These are phyloP conservation scores for Fomitopsis serialis DNA, from an alignment of 768 basidiomycete genomes.

Conservation along the genomic window DNA sequence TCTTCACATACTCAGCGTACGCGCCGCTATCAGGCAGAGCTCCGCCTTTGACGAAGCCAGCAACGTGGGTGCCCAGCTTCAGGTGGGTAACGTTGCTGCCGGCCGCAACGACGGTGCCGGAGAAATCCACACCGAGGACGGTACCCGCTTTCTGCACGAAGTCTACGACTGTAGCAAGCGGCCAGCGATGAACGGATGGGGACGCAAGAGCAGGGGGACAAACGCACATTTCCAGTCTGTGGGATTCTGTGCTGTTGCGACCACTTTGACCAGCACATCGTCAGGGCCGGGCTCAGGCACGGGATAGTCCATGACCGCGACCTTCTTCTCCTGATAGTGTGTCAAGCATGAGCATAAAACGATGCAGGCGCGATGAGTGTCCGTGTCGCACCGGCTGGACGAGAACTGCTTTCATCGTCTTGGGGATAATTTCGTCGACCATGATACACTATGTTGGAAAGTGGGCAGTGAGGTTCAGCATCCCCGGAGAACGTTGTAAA, in stretches of 20 bases:
- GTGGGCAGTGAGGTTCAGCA: too few species aligned
- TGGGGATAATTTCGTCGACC: slow-evolving; percentile 4
- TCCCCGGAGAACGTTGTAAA: too few species aligned
- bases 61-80: slow-evolving; percentile 18
- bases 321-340: neutral
- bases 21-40: slow-evolving; percentile 9
- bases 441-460: too few species aligned
- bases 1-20: slow-evolving; percentile 19
- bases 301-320: slow-evolving; percentile 4
- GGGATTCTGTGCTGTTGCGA: slow-evolving; percentile 8
- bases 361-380: neutral
- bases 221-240: slow-evolving; percentile 8
- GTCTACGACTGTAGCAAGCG: slow-evolving; percentile 8
- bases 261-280: slow-evolving; percentile 12
- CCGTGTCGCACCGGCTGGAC: slow-evolving; percentile 5
- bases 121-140: slow-evolving; percentile 18
- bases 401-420: slow-evolving; percentile 21
- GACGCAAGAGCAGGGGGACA: slow-evolving; percentile 3
- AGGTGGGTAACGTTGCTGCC: slow-evolving; percentile 13
- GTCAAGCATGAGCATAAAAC: neutral
- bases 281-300: slow-evolving; percentile 5
- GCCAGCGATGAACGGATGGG: neutral
- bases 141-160: slow-evolving; percentile 2
- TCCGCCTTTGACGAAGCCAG: slow-evolving; percentile 17
- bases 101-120: slow-evolving; percentile 17